Conservation (phyloP, 2,329 filamentous ascomycete species). For the Endothia cerciana region DNA sequence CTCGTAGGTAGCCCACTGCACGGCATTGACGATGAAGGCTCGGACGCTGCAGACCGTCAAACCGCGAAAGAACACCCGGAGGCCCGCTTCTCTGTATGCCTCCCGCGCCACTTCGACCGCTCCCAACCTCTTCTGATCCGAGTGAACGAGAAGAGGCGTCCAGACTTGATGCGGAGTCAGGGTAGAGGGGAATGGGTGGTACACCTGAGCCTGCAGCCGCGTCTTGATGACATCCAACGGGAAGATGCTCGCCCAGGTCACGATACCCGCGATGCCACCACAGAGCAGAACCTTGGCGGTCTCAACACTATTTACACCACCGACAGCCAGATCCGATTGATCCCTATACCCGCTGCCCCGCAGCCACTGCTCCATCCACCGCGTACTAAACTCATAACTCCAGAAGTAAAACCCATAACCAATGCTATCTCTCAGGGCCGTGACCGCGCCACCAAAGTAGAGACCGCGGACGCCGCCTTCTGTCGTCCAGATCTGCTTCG, state of each 20-base stretch:
- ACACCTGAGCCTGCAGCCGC: constrained; percentile 76
- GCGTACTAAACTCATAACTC: constrained; percentile 80
- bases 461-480: constrained; percentile 69
- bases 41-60: constrained; percentile 80
- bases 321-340: constrained; percentile 1
- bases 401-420: constrained; percentile 99
- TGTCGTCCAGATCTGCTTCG: constrained; percentile 60
- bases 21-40: constrained; percentile 91
- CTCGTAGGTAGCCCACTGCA: constrained; percentile 92
- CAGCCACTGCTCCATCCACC: constrained; percentile 48
- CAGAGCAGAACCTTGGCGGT: constrained; percentile 74
- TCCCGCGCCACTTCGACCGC: constrained; percentile 67
- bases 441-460: constrained; percentile 81
- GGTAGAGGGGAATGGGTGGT: constrained; percentile 30
- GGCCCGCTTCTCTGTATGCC: constrained; percentile 67
- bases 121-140: constrained; percentile 43
- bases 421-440: constrained; percentile 80
- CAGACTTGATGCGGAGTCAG: constrained; percentile 32
- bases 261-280: constrained; percentile 83
- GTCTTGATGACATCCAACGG: constrained; percentile 94
- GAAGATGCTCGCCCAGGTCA: constrained; percentile 89
- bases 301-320: constrained; percentile 41
- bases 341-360: background rate
- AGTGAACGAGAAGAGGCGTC: constrained; percentile 35
- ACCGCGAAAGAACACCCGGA: constrained; percentile 70